A percentile compares a stretch with the other conserved stretches of the same genome.
Conservation (phyloP, 371 early-diverging fungal genomes). For the Funneliformis caledonium region DNA sequence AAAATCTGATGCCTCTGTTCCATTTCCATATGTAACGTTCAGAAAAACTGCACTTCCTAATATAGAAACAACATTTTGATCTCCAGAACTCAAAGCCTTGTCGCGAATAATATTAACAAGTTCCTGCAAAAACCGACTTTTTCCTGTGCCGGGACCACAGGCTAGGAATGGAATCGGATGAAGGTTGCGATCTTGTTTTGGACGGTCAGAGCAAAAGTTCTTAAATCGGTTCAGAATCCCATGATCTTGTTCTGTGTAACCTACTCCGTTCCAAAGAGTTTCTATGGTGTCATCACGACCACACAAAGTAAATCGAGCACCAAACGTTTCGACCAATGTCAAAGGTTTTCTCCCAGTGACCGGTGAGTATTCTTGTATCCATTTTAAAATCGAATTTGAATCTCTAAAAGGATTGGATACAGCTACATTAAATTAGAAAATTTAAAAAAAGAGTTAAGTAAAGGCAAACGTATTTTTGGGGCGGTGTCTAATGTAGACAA, state of each 20-base stretch:
- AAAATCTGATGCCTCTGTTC: not conserved
- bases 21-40: conserved; percentile 28
- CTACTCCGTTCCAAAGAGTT: conserved; percentile 7
- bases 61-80: not conserved
- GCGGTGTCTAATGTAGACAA: too few species aligned
- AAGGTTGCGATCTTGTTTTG: not conserved
- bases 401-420: not conserved
- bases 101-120: not conserved
- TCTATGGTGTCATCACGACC: conserved; percentile 4
- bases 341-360: not conserved
- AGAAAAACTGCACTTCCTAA: not conserved
- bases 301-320: conserved; percentile 20
- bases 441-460: not conserved
- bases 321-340: conserved; percentile 13
- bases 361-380: not conserved
- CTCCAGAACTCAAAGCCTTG: not conserved
- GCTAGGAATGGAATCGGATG: conserved; percentile 4
- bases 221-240: not conserved
- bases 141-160: conserved; percentile 1
- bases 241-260: not conserved
- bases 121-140: conserved; percentile 11
- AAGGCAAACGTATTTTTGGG: not conserved
- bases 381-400: conserved; percentile 3
- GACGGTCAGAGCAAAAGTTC: not conserved
- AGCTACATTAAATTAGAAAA: not conserved